These are phyloP conservation scores for Ricinus communis DNA, from an alignment of 345 rosid genomes.

Conservation along the genomic window DNA sequence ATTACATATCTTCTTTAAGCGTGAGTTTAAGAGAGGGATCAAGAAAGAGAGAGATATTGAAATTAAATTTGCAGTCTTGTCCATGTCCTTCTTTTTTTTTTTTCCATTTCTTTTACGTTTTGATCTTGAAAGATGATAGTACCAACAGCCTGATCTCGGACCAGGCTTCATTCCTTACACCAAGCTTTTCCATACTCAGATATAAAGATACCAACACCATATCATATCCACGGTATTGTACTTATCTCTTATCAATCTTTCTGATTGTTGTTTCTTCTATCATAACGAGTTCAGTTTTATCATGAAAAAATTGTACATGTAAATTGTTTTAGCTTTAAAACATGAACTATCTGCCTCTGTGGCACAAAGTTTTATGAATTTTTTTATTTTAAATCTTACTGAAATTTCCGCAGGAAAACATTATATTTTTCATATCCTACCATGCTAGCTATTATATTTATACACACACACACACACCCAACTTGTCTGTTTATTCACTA, in stretches of 20 bases:
- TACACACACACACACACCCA: no score
- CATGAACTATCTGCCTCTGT: not conserved
- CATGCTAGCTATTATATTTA: no score
- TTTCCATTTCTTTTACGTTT: not conserved
- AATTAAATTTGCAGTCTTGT: not conserved
- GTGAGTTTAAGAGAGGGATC: no score
- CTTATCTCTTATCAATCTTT: not conserved
- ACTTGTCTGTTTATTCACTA: no score
- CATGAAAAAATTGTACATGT: no score
- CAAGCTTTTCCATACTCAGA: slow-evolving; percentile 35
- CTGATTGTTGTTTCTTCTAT: no score
- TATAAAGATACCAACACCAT: not conserved
- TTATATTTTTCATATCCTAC: no score
- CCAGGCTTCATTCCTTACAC: slow-evolving; percentile 91
- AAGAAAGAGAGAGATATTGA: not conserved
- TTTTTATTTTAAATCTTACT: not conserved
- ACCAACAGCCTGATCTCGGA: slow-evolving; percentile 52
- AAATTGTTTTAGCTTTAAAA: not conserved
- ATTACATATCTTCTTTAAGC: no score
- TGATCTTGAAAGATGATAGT: slow-evolving; percentile 4
- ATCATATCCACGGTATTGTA: slow-evolving; percentile 12
- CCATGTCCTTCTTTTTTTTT: not conserved
- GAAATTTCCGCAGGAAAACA: no score
- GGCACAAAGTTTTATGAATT: not conserved
- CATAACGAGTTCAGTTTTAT: no score